Percentiles rank a stretch among this genome's conserved stretches.
Conservation (phyloP, 2,329 filamentous ascomycete genomes). For the Pleurostoma richardsiae region DNA sequence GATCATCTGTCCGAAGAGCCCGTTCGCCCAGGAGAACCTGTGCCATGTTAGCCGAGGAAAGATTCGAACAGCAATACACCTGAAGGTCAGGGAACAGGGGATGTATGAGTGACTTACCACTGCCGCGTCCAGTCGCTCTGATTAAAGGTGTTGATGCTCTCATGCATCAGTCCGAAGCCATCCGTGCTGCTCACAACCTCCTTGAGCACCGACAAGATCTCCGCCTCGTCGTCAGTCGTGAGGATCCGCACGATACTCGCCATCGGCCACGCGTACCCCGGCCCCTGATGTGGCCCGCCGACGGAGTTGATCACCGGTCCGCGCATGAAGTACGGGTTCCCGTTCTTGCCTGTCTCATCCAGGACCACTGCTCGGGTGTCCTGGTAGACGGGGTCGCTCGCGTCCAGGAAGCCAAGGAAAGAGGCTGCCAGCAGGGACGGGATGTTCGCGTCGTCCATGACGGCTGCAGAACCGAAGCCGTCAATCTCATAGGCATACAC, state of each 20-base stretch:
- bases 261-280: conserved; percentile 84
- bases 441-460: conserved; percentile 67
- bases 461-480: conserved; percentile 55
- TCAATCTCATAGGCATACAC: conserved; percentile 70
- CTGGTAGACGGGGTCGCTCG: conserved; percentile 59
- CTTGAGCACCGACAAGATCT: conserved; percentile 63
- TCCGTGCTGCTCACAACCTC: conserved; percentile 65
- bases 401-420: conserved; percentile 54
- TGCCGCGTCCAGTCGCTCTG: conserved; percentile 36
- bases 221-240: conserved; percentile 69
- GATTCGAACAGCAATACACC: neutral
- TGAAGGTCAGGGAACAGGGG: neutral
- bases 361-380: conserved; percentile 72
- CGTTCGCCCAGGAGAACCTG: conserved; percentile 90
- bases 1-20: conserved; percentile 78
- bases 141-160: conserved; percentile 67
- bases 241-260: conserved; percentile 73
- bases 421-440: conserved; percentile 57
- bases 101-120: conserved; percentile 23
- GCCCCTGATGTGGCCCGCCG: conserved; percentile 48
- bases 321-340: conserved; percentile 66
- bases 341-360: conserved; percentile 32
- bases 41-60: conserved; percentile 17
- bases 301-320: conserved; percentile 46
- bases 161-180: conserved; percentile 73